Base-by-base conservation (phyloP, 768 basidiomycete genomes). In the Boletus subcaerulescens region DNA sequence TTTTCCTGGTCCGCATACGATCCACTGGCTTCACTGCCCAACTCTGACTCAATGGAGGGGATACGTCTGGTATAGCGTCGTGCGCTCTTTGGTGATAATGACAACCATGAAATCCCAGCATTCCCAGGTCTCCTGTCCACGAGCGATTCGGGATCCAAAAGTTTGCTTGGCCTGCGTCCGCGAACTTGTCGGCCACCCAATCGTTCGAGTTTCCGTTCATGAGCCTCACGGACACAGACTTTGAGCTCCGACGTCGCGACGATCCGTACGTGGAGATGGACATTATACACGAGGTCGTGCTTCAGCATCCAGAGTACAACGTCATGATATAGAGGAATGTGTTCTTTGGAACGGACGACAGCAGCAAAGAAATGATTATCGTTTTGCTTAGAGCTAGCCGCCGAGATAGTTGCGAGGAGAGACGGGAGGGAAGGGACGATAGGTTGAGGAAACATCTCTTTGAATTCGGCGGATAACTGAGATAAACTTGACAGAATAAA, bases 291-390 rank as follows among this genome's bases (percentile, higher is more conserved):
- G 59, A 98, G 77, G 65, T 93, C 93, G 39, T 85, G 84, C 65
- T 89, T 89, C 36, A 98, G 78, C 78, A 98, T 83, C 96, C 95
- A 98, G 36, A 89, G 73, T 12, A 98, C 83, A 31, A 95, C 89
- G 26, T 92, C 84, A 59, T 87, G 81, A 69, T 90, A 96, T 48
- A 84, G 68, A 5, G 81, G 77, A 29, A 93, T 81, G 12, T 79
- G 74, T 38, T 87, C 86, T 63, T 87, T 85, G 20, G 78, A 72
- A 45, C 82, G 77, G 15, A 91, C 87, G 43, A 97, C 83, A 11
- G 89, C 81, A 15, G 87, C 86, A 58, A 88, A 89, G 71, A 93
- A 94, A 57, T 92, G 86, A 56, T 82, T 87, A 33, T 84, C 81
- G 15, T 73, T 76, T 64, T 83, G 81, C 59, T 83, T 80, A 42